Base-by-base conservation (phyloP, 768 basidiomycete genomes). In the Omphalotus guepiniiformis region DNA sequence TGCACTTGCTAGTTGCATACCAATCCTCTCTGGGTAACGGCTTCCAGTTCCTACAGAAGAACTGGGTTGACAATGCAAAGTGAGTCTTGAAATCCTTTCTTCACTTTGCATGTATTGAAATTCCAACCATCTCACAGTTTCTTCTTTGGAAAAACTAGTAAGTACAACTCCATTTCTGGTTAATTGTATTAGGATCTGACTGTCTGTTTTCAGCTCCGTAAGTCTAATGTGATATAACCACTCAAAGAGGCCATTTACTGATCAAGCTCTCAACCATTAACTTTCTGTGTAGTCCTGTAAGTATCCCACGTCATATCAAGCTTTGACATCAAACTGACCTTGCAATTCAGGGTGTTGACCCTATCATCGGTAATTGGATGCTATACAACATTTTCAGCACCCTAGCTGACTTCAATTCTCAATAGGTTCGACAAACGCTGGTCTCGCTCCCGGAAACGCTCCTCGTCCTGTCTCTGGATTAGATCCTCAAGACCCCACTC, bases 1-100 rank as follows among this genome's bases (percentile, higher is more conserved):
- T n/a, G n/a, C n/a, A n/a, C n/a, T n/a, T 22, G 18, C 7, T 41
- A 56, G 51, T 55, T 13, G 32, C 56, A 5, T 57, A 57, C 40
- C 56, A 57, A 39, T 52, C 53, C 1, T 42, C 36, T 39, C 32
- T 57, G 13, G n/a, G 8, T 15, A 34, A 32, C 12, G 56, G 56
- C 5, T 57, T 57, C 51, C 48, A 28, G 2, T 53, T 54, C 49
- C 15, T 57, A 2, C 55, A 57, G 34, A 40, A 48, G 16, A 5
- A 23, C 35, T 57, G 55, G 55, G 53, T 49, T 8, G 36, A 55
- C 19, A 51, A 47, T 27, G 46, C 34, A 15, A 48, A 38, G 50
- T 52, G n/a, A 29, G 55, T 45, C 13, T 6, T 9, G n/a, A 32
- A n/a, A 7, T 9, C 12, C 2, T 18, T n/a, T 40, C n/a, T 19